A percentile compares a stretch with the other conserved stretches of the same genome.
Conservation (phyloP, 306 rosid genomes). For the Fragaria nilgerrensis region DNA sequence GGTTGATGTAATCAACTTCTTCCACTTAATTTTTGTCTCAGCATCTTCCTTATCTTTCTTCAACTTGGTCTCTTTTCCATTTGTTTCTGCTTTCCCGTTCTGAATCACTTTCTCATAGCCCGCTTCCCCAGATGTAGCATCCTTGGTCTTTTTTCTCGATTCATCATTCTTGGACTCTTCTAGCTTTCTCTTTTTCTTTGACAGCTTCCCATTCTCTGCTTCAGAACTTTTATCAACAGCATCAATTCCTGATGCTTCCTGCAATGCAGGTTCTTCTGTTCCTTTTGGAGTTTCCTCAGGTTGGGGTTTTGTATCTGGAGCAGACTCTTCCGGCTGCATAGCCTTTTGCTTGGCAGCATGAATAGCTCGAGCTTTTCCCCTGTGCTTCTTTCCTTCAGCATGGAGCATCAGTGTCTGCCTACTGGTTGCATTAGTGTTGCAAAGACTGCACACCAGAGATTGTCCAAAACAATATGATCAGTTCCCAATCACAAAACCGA, state of each 20-base stretch:
- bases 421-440: slow-evolving; percentile 83
- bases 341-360: slow-evolving; percentile 58
- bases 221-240: slow-evolving; percentile 21
- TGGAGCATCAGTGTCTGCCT: slow-evolving; percentile 85
- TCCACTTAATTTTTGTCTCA: slow-evolving; percentile 68
- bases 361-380: slow-evolving; percentile 73
- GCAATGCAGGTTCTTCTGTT: slow-evolving; percentile 29
- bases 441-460: slow-evolving; percentile 58
- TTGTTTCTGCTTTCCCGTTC: slow-evolving; percentile 37
- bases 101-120: slow-evolving; percentile 78
- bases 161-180: slow-evolving; percentile 45
- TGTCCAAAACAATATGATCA: slow-evolving; percentile 5
- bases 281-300: slow-evolving; percentile 35
- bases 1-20: slow-evolving; percentile 68
- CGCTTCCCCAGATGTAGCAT: slow-evolving; percentile 29
- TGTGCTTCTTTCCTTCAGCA: slow-evolving; percentile 98
- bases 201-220: slow-evolving; percentile 33
- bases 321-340: slow-evolving; percentile 37
- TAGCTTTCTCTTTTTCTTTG: slow-evolving; percentile 65
- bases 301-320: slow-evolving; percentile 34
- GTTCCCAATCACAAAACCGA: background rate
- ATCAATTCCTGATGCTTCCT: slow-evolving; percentile 35
- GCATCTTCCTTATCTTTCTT: slow-evolving; percentile 39
- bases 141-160: slow-evolving; percentile 47
- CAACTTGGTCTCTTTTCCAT: slow-evolving; percentile 19